A percentile compares a stretch with the other conserved stretches of the same genome.
phyloP scores from a whole-genome alignment of 257 asterid species.

The Penstemon davidsonii region DNA sequence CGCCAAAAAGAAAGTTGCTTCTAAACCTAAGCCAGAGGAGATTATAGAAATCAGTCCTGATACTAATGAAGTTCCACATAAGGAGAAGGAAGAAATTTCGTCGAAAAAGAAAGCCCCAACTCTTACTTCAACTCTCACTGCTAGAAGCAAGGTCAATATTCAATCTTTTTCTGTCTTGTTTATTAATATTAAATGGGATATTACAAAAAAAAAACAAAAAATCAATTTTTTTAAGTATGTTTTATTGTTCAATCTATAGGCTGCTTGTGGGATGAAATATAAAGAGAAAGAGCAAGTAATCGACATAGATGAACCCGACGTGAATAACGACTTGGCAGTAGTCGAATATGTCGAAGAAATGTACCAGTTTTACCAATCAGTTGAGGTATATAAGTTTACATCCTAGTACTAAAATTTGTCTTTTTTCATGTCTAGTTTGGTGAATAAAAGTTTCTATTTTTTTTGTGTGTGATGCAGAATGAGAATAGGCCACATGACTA shows the following conservation, averaged over 20 bases:
- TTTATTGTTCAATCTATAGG: constrained; percentile 38
- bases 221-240: not conserved
- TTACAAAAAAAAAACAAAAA: no score
- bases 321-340: constrained; percentile 69
- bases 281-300: constrained; percentile 45
- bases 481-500: constrained; percentile 67
- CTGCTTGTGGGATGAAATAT: constrained; percentile 64
- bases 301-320: constrained; percentile 80
- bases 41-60: constrained; percentile 7
- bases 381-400: constrained; percentile 46
- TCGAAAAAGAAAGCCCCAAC: constrained; percentile 60
- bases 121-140: constrained; percentile 78
- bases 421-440: not conserved
- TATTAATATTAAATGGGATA: not conserved
- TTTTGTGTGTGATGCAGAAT: constrained; percentile 38
- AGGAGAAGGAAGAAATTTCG: constrained; percentile 29
- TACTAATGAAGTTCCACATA: not conserved
- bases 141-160: constrained; percentile 70
- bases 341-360: constrained; percentile 87
- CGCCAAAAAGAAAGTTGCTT: not conserved
- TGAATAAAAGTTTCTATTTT: not conserved
- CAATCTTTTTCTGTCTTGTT: not conserved
- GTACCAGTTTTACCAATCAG: constrained; percentile 72
- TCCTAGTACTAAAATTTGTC: not conserved
- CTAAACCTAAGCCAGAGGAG: not conserved